Evolutionary conservation across 257 asterid genomes (phyloP), one percentile per base, ranked within the genome.

Genomic region (Linaria vulgaris): DNA sequence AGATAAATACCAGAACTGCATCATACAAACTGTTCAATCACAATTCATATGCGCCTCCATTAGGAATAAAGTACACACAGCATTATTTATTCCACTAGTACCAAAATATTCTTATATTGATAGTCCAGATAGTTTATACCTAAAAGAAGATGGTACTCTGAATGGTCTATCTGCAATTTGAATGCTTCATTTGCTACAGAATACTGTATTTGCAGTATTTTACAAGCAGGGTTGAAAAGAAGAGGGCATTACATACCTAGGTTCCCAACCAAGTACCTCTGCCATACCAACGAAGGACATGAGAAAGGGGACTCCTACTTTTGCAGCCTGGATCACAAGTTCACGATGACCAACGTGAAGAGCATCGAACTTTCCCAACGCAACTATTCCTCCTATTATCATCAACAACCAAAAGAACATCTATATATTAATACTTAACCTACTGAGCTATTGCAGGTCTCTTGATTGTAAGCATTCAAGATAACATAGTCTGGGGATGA

Each of bases 301-400:
- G 22, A 92, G 86, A 80, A 77, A 89, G 0, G 97, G 99, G 72
- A 75, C 72, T 72, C 97, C 99, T 61, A 84, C 76, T 73, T 75
- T 82, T 4, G 99, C 79, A 12, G 99, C 96, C 75, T 92, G 99
- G 69, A 92, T 87, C 50, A 91, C 99, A 75, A 92, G 95, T 75
- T 89, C 96, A 52, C 99, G 89, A 63, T 92, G 99, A 75, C 99
- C 99, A 56, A 89, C 82, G 71, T 92, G 99, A 77, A 92, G 97
- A 63, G 99, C 99, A 73, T 92, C 99, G 69, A 92, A 92, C 82
- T 89, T 92, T 63, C 99, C 99, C 72, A 92, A 66, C 59, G 99
- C 99, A 48, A 92, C 97, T 57, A 92, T 78, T 55, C 97, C 99
- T 48, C 99, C 99, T 89, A 59, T 68, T 38, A 43, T 54, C 12